Evolutionary conservation across 106 monocot genomes (phyloP).

Genomic region (Dendrobium nobile): DNA sequence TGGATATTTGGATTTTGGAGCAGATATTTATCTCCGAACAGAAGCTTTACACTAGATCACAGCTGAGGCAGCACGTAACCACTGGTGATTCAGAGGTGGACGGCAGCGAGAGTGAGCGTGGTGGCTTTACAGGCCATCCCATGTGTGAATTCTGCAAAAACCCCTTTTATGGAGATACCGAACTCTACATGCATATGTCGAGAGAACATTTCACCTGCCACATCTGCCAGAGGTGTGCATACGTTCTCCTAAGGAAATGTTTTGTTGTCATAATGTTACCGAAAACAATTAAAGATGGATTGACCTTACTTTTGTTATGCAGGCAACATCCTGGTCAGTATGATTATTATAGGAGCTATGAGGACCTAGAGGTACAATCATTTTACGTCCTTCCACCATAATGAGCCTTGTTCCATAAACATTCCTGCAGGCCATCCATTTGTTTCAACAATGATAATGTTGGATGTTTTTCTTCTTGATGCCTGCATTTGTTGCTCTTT

Average conservation of each 20-base stretch:
- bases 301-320: slow-evolving; percentile 8
- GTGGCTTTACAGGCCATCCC: slow-evolving; percentile 94
- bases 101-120: slow-evolving; percentile 79
- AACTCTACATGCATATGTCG: slow-evolving; percentile 91
- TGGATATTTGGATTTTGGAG: slow-evolving; percentile 2
- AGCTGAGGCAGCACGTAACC: slow-evolving; percentile 67
- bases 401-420: no score
- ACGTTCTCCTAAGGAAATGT: not conserved
- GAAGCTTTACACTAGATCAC: slow-evolving; percentile 83
- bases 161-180: slow-evolving; percentile 96
- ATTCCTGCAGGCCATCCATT: no score
- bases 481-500: no score
- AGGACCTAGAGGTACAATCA: slow-evolving; percentile 74
- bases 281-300: not conserved
- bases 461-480: no score
- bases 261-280: not conserved
- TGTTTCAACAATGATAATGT: no score
- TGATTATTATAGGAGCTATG: slow-evolving; percentile 90
- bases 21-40: slow-evolving; percentile 98
- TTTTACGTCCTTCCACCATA: not conserved
- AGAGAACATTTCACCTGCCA: slow-evolving; percentile 92
- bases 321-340: slow-evolving; percentile 91
- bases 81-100: slow-evolving; percentile 91
- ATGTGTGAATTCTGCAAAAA: slow-evolving; percentile 84
- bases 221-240: slow-evolving; percentile 77